Conservation (phyloP, 2,329 filamentous ascomycete genomes). For the Venturia oleaginea region DNA sequence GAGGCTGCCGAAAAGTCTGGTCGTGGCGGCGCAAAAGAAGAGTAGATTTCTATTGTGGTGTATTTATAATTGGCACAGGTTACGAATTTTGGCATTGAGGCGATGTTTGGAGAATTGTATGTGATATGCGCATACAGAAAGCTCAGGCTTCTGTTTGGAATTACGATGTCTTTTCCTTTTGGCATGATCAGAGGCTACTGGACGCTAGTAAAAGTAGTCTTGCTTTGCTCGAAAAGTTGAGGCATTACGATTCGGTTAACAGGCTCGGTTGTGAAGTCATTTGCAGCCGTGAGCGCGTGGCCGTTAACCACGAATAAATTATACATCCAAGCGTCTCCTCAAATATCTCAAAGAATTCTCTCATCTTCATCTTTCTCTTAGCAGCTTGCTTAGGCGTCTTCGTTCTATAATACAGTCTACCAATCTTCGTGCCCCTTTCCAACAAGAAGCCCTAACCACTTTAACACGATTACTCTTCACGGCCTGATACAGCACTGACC, state of each 20-base stretch:
- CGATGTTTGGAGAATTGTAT: neutral
- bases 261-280: too few species aligned
- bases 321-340: too few species aligned
- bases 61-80: neutral
- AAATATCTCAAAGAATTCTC: too few species aligned
- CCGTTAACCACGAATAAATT: too few species aligned
- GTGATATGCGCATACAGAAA: neutral
- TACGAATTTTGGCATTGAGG: neutral
- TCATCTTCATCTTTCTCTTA: too few species aligned
- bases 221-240: neutral
- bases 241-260: neutral
- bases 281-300: too few species aligned
- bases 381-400: too few species aligned
- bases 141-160: neutral
- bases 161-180: neutral
- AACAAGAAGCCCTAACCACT: neutral
- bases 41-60: constrained; percentile 27
- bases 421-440: too few species aligned
- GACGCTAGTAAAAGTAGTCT: neutral
- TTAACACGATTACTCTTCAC: neutral
- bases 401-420: too few species aligned
- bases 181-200: neutral
- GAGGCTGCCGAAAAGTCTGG: constrained; percentile 43
- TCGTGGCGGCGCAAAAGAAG: constrained; percentile 43
- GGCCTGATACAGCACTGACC: neutral